A percentile compares a stretch with the other conserved stretches of the same genome.
These are phyloP conservation scores for Pseudocercospora fuligena DNA, from an alignment of 2,329 filamentous ascomycete genomes.

Conservation along the genomic window DNA sequence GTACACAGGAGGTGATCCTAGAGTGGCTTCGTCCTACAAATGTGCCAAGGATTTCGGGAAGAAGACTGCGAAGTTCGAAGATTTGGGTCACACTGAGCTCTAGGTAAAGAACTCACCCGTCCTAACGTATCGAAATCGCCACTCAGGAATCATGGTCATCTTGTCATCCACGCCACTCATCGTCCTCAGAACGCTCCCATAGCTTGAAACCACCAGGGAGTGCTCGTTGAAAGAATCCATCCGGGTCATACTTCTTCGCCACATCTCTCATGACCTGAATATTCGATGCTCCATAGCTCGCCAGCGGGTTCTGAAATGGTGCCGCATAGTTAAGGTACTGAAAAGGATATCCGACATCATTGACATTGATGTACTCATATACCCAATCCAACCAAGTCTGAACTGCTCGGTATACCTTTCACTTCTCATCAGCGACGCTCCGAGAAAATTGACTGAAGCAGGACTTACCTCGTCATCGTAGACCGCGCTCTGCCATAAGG, in stretches of 20 bases:
- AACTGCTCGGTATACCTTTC: background rate
- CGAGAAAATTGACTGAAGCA: background rate
- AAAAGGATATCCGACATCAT: constrained; percentile 16
- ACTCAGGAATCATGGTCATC: background rate
- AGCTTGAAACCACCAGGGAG: constrained; percentile 23
- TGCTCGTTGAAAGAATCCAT: constrained; percentile 18
- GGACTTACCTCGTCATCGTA: constrained; percentile 13
- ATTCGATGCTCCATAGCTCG: constrained; percentile 20
- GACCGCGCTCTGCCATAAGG: constrained; percentile 8
- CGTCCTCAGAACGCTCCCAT: background rate
- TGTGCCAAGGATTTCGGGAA: background rate
- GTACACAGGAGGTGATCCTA: constrained; percentile 1
- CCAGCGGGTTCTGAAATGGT: constrained; percentile 21
- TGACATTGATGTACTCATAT: constrained; percentile 13
- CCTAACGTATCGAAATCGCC: no score
- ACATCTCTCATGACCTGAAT: constrained; percentile 15
- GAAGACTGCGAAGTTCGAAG: background rate
- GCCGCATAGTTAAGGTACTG: constrained; percentile 14
- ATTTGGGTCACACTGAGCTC: background rate
- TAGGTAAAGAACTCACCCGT: no score
- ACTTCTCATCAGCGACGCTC: background rate
- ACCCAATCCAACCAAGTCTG: constrained; percentile 14
- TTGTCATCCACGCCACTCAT: background rate
- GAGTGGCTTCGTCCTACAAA: background rate
- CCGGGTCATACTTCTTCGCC: constrained; percentile 24